Percentiles rank a stretch among this genome's conserved stretches.
These are phyloP conservation scores for Fusarium incarnatum DNA, from an alignment of 2,329 filamentous ascomycete genomes.

Conservation along the genomic window DNA sequence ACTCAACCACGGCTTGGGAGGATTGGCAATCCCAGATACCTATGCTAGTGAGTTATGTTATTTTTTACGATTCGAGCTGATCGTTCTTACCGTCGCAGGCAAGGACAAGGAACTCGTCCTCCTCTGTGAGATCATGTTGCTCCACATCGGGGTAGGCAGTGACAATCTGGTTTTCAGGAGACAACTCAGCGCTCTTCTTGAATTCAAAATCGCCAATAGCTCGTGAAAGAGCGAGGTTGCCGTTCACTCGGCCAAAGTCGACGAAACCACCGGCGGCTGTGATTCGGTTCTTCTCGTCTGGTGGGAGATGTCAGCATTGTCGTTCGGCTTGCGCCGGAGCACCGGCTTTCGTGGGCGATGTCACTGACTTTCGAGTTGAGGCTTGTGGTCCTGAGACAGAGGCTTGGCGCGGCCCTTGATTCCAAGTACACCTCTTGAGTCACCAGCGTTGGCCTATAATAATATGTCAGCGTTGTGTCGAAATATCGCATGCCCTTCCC, in stretches of 20 bases:
- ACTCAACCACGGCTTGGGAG: constrained; percentile 96
- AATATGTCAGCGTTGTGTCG: constrained; percentile 32
- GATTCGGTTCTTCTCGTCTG: constrained; percentile 95
- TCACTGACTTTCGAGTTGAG: constrained; percentile 91
- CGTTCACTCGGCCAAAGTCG: constrained; percentile 98
- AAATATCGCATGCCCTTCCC: constrained; percentile 30
- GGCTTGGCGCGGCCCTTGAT: constrained; percentile 98
- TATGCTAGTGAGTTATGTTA: constrained; percentile 55
- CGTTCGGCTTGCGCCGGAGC: constrained; percentile 30
- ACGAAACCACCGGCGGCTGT: constrained; percentile 96
- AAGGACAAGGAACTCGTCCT: constrained; percentile 95
- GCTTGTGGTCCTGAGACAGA: constrained; percentile 99
- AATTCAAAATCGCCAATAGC: constrained; percentile 99
- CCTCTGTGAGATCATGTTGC: constrained; percentile 87
- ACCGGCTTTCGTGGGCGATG: constrained; percentile 6
- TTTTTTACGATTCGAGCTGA: constrained; percentile 3
- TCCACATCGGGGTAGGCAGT: constrained; percentile 96
- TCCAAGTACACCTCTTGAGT: constrained; percentile 93
- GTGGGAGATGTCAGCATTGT: constrained; percentile 33
- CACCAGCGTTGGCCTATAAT: constrained; percentile 89
- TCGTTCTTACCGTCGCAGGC: constrained; percentile 83
- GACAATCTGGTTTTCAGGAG: constrained; percentile 98
- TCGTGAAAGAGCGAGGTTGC: constrained; percentile 94
- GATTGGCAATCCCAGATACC: constrained; percentile 99
- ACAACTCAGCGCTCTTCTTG: constrained; percentile 97